phyloP scores from a whole-genome alignment of 2,329 filamentous ascomycete species.

The Neonectria punicea region DNA sequence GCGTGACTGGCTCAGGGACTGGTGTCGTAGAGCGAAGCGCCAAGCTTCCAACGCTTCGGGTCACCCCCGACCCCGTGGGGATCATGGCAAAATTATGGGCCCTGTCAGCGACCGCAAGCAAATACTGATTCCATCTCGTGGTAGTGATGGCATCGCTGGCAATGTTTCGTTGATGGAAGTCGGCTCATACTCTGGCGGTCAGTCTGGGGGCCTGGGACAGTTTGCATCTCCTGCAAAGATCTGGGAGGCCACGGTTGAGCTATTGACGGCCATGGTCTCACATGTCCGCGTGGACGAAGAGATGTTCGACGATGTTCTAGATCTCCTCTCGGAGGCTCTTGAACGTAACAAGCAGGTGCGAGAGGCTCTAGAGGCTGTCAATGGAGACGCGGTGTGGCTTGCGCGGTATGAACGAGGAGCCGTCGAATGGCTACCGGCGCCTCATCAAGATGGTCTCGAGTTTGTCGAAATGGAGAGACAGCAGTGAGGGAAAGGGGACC shows the following conservation, averaged over 20 bases:
- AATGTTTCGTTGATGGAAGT: constrained; percentile 23
- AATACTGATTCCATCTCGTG: constrained; percentile 49
- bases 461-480: constrained; percentile 49
- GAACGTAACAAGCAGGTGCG: constrained; percentile 59
- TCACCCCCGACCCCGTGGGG: constrained; percentile 29
- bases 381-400: constrained; percentile 83
- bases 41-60: constrained; percentile 46
- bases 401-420: constrained; percentile 61
- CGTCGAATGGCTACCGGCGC: constrained; percentile 50
- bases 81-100: constrained; percentile 32
- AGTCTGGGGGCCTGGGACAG: constrained; percentile 56
- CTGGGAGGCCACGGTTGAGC: constrained; percentile 69
- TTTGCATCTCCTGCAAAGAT: constrained; percentile 71
- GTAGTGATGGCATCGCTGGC: constrained; percentile 35
- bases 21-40: constrained; percentile 57
- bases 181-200: constrained; percentile 34
- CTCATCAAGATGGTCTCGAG: constrained; percentile 54
- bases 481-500: constrained; percentile 16
- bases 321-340: constrained; percentile 65
- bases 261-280: constrained; percentile 70
- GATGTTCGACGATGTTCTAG: constrained; percentile 77
- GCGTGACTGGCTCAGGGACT: constrained; percentile 63
- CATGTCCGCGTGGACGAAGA: constrained; percentile 74
- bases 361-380: constrained; percentile 69
- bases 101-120: constrained; percentile 32